Percentiles rank a stretch among this genome's conserved stretches.
These are phyloP conservation scores for Leucogyrophana mollusca DNA, from an alignment of 768 basidiomycete genomes.

Conservation along the genomic window DNA sequence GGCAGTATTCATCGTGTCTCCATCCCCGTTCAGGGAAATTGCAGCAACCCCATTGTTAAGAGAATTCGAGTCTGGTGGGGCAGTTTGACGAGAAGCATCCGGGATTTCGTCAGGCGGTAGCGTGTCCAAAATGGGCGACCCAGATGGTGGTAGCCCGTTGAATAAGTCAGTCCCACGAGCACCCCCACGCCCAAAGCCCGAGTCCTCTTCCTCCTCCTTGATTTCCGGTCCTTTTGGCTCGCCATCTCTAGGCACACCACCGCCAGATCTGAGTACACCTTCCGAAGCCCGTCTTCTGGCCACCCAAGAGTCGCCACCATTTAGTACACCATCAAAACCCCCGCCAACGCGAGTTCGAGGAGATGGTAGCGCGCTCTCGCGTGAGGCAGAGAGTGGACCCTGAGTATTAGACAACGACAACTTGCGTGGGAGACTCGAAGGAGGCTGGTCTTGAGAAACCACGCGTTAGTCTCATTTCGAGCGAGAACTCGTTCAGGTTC, in stretches of 20 bases:
- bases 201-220: slow-evolving; percentile 56
- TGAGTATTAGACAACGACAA: slow-evolving; percentile 66
- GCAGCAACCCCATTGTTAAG: slow-evolving; percentile 10
- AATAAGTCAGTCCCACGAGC: slow-evolving; percentile 9
- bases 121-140: slow-evolving; percentile 5
- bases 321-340: slow-evolving; percentile 74
- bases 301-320: slow-evolving; percentile 66
- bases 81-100: neutral
- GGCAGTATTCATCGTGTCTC: slow-evolving; percentile 6
- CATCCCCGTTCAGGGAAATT: slow-evolving; percentile 15
- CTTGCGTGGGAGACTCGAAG: slow-evolving; percentile 59
- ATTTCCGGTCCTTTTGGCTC: slow-evolving; percentile 48
- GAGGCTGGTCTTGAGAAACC: slow-evolving; percentile 51
- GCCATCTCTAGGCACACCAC: slow-evolving; percentile 34
- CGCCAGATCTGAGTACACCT: slow-evolving; percentile 42
- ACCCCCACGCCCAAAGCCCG: slow-evolving; percentile 4
- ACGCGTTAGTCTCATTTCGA: slow-evolving; percentile 5
- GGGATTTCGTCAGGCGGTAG: slow-evolving; percentile 5
- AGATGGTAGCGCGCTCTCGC: slow-evolving; percentile 56
- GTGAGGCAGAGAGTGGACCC: slow-evolving; percentile 51
- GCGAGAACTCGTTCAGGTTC: slow-evolving; percentile 8
- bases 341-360: slow-evolving; percentile 63
- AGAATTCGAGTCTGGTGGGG: slow-evolving; percentile 4
- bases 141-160: slow-evolving; percentile 10
- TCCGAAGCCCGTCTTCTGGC: slow-evolving; percentile 64